A percentile compares a stretch with the other conserved stretches of the same genome.
Evolutionary conservation across 164 flowering plant species (phyloP).

Genomic region (Chimonanthus praecox): DNA sequence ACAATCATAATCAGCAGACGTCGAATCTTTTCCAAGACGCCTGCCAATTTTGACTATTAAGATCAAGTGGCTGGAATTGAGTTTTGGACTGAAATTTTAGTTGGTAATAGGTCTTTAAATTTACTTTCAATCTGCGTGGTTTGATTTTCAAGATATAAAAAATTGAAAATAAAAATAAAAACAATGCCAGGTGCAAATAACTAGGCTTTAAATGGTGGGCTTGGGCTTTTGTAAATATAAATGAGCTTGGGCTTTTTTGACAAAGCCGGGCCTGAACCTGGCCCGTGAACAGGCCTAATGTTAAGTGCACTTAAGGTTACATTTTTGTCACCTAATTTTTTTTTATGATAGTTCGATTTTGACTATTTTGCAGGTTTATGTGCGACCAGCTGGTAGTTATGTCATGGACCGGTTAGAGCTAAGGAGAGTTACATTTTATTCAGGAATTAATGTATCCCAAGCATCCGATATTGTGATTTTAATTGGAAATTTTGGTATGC

Average conservation of each 20-base stretch:
- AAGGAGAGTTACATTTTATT: slow-evolving; percentile 55
- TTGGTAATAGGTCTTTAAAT: no score
- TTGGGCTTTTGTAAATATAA: no score
- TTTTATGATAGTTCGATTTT: background rate
- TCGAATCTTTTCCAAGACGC: no score
- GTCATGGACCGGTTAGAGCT: slow-evolving; percentile 86
- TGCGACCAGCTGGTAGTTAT: slow-evolving; percentile 93
- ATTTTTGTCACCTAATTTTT: background rate
- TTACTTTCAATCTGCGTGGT: no score
- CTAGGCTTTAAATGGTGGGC: no score
- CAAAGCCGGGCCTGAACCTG: background rate
- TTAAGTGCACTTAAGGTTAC: background rate
- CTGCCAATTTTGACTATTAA: no score
- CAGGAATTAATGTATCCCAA: slow-evolving; percentile 31
- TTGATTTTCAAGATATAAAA: no score
- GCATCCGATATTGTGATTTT: slow-evolving; percentile 52
- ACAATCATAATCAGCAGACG: no score
- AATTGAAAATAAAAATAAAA: no score
- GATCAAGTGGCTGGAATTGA: no score
- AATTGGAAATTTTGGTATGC: slow-evolving; percentile 62
- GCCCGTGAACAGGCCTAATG: background rate
- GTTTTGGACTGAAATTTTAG: no score
- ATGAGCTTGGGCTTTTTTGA: background rate
- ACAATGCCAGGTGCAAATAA: no score
- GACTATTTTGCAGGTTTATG: slow-evolving; percentile 57